phyloP scores from a whole-genome alignment of 139 green algal genomes.

The Nannochloris sp. region DNA sequence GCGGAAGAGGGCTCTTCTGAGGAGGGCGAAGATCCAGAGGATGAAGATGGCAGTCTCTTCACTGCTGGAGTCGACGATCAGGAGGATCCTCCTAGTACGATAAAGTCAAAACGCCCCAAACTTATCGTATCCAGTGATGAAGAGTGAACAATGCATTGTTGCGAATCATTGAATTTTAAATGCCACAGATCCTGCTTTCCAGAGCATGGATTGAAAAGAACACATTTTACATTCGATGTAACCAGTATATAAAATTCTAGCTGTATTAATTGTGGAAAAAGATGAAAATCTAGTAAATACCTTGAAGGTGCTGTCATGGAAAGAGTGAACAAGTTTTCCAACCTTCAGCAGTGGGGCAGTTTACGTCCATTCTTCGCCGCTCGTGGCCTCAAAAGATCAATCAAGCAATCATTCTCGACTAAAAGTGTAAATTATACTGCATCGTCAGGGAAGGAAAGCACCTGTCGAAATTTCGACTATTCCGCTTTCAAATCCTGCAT shows the following conservation, averaged over 20 bases:
- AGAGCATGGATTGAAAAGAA: too few relatives aligned
- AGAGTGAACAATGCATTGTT: too few relatives aligned
- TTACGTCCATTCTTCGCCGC: too few relatives aligned
- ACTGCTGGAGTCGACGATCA: background rate
- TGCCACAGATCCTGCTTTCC: too few relatives aligned
- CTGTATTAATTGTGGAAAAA: too few relatives aligned
- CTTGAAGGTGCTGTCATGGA: background rate
- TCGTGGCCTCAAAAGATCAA: background rate
- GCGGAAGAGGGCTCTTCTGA: too few relatives aligned
- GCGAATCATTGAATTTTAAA: too few relatives aligned
- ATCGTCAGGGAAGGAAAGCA: background rate
- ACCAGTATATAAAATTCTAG: too few relatives aligned
- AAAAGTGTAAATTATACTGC: too few relatives aligned
- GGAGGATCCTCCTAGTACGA: background rate
- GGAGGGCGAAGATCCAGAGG: background rate
- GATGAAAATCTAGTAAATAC: background rate
- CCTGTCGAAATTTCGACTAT: constrained; percentile 43
- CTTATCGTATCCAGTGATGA: background rate
- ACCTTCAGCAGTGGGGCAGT: background rate
- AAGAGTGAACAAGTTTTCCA: background rate
- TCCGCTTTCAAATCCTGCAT: constrained; percentile 43
- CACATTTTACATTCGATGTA: too few relatives aligned
- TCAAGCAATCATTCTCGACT: too few relatives aligned
- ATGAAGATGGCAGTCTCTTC: background rate
- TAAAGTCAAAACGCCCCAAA: background rate